These are phyloP conservation scores for Brettanomyces nanus DNA, from an alignment of 805 yeast genomes.

Conservation along the genomic window DNA sequence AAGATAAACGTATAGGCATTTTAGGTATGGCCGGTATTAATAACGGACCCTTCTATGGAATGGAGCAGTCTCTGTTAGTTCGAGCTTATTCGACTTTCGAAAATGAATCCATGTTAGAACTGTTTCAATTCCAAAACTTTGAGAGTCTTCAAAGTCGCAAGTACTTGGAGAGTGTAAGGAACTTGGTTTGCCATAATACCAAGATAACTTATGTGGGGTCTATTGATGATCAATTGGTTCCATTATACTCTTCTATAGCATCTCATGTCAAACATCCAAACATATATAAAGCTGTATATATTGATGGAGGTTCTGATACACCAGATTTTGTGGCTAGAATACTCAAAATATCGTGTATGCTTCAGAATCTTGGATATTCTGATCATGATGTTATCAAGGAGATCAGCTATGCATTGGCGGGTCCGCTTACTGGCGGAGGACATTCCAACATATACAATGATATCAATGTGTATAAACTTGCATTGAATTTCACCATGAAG, in stretches of 20 bases:
- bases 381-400: slow-evolving; percentile 87
- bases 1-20: slow-evolving; percentile 50
- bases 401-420: slow-evolving; percentile 70
- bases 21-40: slow-evolving; percentile 95
- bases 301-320: slow-evolving; percentile 72
- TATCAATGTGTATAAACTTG: slow-evolving; percentile 74
- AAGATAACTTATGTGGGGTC: slow-evolving; percentile 82
- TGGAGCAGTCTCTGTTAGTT: slow-evolving; percentile 74
- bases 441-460: slow-evolving; percentile 88
- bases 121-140: slow-evolving; percentile 81
- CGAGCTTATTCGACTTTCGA: slow-evolving; percentile 89
- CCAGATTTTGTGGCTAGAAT: slow-evolving; percentile 74
- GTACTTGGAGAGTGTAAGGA: slow-evolving; percentile 57
- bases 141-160: slow-evolving; percentile 64
- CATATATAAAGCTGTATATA: slow-evolving; percentile 79
- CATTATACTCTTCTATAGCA: slow-evolving; percentile 81
- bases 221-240: slow-evolving; percentile 89
- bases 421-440: slow-evolving; percentile 91
- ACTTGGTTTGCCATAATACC: slow-evolving; percentile 59
- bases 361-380: slow-evolving; percentile 68
- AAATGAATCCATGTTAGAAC: slow-evolving; percentile 74
- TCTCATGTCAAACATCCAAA: slow-evolving; percentile 83
- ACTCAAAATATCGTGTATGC: slow-evolving; percentile 61
- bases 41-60: slow-evolving; percentile 89
- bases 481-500: slow-evolving; percentile 64